phyloP scores from a whole-genome alignment of 2,329 filamentous ascomycete species.

The Huntiella decipiens region DNA sequence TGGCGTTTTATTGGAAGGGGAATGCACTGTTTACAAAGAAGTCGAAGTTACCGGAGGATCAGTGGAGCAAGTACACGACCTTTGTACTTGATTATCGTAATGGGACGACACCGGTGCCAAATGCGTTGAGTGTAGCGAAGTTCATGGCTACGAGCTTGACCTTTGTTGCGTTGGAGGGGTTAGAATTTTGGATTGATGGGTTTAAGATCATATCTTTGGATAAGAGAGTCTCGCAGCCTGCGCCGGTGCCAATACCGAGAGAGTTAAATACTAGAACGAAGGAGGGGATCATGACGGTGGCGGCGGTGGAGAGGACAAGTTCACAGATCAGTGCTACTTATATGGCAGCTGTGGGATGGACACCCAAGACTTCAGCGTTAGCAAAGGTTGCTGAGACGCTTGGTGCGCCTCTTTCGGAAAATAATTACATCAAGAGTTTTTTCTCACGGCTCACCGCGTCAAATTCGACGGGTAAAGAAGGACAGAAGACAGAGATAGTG shows the following conservation, averaged over 20 bases:
- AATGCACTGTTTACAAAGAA: constrained; percentile 89
- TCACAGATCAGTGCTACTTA: constrained; percentile 83
- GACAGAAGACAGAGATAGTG: constrained; percentile 26
- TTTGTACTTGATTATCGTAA: constrained; percentile 93
- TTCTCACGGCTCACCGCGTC: constrained; percentile 55
- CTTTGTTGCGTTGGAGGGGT: constrained; percentile 72
- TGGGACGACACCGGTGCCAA: constrained; percentile 67
- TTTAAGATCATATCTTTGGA: constrained; percentile 58
- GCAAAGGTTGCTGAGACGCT: constrained; percentile 30
- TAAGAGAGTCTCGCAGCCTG: constrained; percentile 71
- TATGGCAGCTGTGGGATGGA: constrained; percentile 79
- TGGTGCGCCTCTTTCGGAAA: constrained; percentile 27
- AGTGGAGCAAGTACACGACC: constrained; percentile 55
- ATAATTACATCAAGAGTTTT: constrained; percentile 54
- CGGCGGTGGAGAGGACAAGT: constrained; percentile 62
- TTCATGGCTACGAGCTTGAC: constrained; percentile 91
- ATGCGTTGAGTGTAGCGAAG: constrained; percentile 68
- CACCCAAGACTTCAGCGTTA: constrained; percentile 29
- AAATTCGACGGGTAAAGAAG: constrained; percentile 25
- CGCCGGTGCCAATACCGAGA: constrained; percentile 51
- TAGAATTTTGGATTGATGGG: constrained; percentile 83
- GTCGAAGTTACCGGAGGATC: constrained; percentile 48
- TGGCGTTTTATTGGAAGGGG: constrained; percentile 99
- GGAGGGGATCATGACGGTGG: constrained; percentile 75
- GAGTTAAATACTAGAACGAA: constrained; percentile 68